A percentile compares a stretch with the other conserved stretches of the same genome.
These are phyloP conservation scores for Gossypium arboreum DNA, from an alignment of 345 rosid genomes.

Conservation along the genomic window DNA sequence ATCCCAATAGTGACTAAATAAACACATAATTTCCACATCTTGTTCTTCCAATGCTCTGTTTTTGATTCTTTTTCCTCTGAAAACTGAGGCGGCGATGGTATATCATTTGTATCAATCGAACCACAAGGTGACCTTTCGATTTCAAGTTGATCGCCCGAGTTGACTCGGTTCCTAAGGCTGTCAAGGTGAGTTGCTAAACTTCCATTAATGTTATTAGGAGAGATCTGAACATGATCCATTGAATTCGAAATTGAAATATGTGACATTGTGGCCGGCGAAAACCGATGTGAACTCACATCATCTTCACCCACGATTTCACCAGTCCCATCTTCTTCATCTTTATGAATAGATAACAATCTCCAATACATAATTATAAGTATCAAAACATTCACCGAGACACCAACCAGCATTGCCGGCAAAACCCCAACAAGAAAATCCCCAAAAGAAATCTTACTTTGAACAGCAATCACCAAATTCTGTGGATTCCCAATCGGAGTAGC, in stretches of 20 bases:
- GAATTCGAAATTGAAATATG: constrained; percentile 42
- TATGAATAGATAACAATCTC: constrained; percentile 49
- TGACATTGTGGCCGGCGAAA: constrained; percentile 67
- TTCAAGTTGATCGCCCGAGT: constrained; percentile 36
- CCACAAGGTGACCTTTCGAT: constrained; percentile 29
- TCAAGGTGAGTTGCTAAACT: constrained; percentile 21
- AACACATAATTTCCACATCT: constrained; percentile 57
- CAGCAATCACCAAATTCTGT: constrained; percentile 76
- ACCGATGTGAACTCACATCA: constrained; percentile 55
- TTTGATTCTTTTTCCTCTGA: constrained; percentile 24
- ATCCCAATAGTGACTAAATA: constrained; percentile 62
- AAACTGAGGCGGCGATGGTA: neutral
- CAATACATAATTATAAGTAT: constrained; percentile 66
- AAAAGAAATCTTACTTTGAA: constrained; percentile 61
- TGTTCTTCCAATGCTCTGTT: constrained; percentile 60
- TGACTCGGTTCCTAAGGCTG: constrained; percentile 43
- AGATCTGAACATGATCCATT: constrained; percentile 12
- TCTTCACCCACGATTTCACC: constrained; percentile 43
- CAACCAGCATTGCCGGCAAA: constrained; percentile 66
- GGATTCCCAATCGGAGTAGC: constrained; percentile 92
- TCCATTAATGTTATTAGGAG: constrained; percentile 23
- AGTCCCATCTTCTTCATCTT: constrained; percentile 49
- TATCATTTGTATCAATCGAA: constrained; percentile 36
- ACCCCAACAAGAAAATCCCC: constrained; percentile 55
- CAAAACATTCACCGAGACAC: constrained; percentile 50